Percentiles rank a stretch among this genome's conserved stretches.
Conservation (phyloP, 129 eudicot species). For the Flaveria brownii region DNA sequence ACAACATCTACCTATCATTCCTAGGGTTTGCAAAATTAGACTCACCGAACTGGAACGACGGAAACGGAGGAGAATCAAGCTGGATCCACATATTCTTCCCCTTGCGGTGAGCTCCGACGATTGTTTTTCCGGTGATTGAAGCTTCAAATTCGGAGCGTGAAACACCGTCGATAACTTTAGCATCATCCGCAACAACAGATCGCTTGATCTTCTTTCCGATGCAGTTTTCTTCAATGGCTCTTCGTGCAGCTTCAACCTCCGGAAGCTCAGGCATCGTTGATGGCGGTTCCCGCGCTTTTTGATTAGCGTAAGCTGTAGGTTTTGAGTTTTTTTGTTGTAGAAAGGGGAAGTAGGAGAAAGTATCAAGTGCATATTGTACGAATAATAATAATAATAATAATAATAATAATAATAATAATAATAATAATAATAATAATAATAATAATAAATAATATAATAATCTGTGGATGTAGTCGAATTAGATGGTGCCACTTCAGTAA, state of each 20-base stretch:
- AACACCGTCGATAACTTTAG: constrained; percentile 73
- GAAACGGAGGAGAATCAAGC: constrained; percentile 95
- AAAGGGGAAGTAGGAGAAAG: neutral
- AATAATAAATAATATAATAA: neutral
- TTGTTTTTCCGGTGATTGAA: constrained; percentile 66
- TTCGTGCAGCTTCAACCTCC: constrained; percentile 96
- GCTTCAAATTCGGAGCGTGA: constrained; percentile 64
- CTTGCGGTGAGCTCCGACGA: constrained; percentile 75
- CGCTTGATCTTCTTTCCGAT: constrained; percentile 74
- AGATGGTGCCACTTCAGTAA: neutral
- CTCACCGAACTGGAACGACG: constrained; percentile 86
- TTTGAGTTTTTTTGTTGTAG: neutral
- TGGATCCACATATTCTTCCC: constrained; percentile 91
- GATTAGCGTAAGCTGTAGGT: neutral
- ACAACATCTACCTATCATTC: constrained; percentile 10
- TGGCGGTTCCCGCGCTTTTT: constrained; percentile 45
- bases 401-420: neutral
- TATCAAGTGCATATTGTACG: neutral
- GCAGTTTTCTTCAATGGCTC: constrained; percentile 74
- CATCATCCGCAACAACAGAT: constrained; percentile 62
- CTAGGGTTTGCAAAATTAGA: constrained; percentile 39
- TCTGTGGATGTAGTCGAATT: neutral
- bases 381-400: no score
- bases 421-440: neutral
- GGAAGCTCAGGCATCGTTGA: constrained; percentile 92